Evolutionary conservation across 441 rosid species (phyloP).

Genomic region (Gossypium trilobum): DNA sequence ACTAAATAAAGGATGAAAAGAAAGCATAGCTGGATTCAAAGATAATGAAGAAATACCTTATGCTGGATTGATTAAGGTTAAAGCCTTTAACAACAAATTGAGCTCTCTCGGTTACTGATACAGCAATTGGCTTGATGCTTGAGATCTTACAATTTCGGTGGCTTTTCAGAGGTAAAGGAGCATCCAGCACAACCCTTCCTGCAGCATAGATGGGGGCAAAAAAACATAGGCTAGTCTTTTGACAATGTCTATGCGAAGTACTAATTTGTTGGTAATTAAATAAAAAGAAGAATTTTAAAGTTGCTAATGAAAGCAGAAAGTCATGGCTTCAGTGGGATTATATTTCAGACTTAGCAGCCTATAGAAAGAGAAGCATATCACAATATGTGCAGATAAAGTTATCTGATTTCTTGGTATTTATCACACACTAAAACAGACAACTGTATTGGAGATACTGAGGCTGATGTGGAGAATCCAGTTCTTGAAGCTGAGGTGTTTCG

Average conservation of each 20-base stretch:
- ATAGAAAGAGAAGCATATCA: no score
- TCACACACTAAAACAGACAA: no score
- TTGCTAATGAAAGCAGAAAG: no score
- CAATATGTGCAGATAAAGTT: no score
- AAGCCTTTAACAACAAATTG: conserved; percentile 10
- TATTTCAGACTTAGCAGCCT: no score
- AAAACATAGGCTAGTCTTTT: not conserved
- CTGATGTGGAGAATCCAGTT: no score
- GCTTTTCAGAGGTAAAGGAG: conserved; percentile 11
- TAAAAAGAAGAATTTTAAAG: not conserved
- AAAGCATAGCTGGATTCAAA: not conserved
- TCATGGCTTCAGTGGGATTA: no score
- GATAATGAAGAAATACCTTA: conserved; percentile 7
- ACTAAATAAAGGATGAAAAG: not conserved
- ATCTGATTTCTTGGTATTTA: no score
- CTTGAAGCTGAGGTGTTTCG: no score
- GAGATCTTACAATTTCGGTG: not conserved
- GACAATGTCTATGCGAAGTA: not conserved
- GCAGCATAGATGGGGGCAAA: not conserved
- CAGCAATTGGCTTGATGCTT: conserved; percentile 11
- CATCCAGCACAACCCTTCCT: conserved; percentile 7
- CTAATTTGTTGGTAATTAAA: not conserved
- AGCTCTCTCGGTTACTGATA: conserved; percentile 7
- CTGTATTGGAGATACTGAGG: no score
- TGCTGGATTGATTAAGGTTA: conserved; percentile 6